phyloP scores from a whole-genome alignment of 805 yeast species.

The Starmerella stigmatis region DNA sequence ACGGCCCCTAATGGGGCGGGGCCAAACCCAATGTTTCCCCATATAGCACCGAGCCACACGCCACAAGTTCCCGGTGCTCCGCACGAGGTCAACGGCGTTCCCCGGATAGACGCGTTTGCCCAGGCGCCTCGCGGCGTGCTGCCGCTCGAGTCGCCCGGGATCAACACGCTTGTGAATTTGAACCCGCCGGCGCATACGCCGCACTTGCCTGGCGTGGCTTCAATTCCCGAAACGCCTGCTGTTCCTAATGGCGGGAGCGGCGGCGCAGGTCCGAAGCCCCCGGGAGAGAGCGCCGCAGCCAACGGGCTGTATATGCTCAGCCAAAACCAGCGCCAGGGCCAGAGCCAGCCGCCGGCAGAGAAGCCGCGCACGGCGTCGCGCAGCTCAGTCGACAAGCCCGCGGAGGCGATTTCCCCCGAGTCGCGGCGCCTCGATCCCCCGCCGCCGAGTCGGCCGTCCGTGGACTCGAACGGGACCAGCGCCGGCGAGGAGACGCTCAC shows the following conservation, averaged over 20 bases:
- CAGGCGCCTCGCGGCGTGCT: not conserved
- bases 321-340: slow-evolving; percentile 11
- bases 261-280: not conserved
- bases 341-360: no score
- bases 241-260: not conserved
- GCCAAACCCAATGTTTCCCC: not conserved
- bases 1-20: not conserved
- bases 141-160: not conserved
- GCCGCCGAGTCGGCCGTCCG: not conserved
- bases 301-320: slow-evolving; percentile 30
- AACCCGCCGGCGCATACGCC: not conserved
- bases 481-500: not conserved
- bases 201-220: not conserved
- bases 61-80: not conserved
- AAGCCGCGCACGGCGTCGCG: not conserved
- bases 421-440: not conserved
- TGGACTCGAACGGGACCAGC: not conserved
- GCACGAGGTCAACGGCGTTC: not conserved
- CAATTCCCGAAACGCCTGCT: not conserved
- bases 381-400: not conserved
- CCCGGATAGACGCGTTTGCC: not conserved
- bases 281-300: slow-evolving; percentile 20
- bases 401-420: not conserved
- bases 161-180: not conserved
- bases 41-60: not conserved